Evolutionary conservation across 2,329 filamentous ascomycete genomes (phyloP).

Genomic region (Botrytis sinoallii): DNA sequence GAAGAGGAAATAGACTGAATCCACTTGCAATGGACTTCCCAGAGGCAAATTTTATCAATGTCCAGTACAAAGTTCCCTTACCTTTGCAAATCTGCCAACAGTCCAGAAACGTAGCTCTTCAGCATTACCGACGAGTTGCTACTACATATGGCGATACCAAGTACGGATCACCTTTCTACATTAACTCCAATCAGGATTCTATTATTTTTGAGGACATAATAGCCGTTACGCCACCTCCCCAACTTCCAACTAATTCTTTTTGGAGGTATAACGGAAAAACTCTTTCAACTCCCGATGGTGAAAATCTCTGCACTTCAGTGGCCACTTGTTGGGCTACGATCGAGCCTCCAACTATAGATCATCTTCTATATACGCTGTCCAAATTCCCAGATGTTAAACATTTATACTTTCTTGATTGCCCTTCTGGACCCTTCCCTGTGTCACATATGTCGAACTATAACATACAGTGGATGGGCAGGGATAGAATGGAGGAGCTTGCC

Average conservation of each 20-base stretch:
- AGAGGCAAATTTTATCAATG: not conserved
- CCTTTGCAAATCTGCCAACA: not conserved
- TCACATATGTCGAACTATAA: rapidly evolving
- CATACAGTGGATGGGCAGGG: not conserved
- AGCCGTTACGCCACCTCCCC: rapidly evolving
- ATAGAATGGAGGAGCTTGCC: too few species aligned
- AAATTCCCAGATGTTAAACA: not conserved
- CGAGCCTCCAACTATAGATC: not conserved
- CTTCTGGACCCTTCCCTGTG: too few species aligned
- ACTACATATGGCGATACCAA: not conserved
- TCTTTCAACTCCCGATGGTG: not conserved
- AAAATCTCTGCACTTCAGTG: not conserved
- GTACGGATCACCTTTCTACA: not conserved
- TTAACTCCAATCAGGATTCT: not conserved
- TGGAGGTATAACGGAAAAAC: not conserved
- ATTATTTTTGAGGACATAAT: not conserved
- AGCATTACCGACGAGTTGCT: not conserved
- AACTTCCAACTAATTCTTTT: not conserved
- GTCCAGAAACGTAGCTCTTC: not conserved
- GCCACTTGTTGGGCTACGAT: too few species aligned
- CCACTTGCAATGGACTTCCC: too few species aligned
- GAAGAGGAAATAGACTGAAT: not conserved
- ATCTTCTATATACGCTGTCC: not conserved
- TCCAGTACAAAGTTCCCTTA: not conserved
- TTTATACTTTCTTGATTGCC: not conserved